Percentiles rank a stretch among this genome's conserved stretches.
Conservation (phyloP, 1,284 basidiomycete genomes). For the Cutaneotrichosporon daszewskae region DNA sequence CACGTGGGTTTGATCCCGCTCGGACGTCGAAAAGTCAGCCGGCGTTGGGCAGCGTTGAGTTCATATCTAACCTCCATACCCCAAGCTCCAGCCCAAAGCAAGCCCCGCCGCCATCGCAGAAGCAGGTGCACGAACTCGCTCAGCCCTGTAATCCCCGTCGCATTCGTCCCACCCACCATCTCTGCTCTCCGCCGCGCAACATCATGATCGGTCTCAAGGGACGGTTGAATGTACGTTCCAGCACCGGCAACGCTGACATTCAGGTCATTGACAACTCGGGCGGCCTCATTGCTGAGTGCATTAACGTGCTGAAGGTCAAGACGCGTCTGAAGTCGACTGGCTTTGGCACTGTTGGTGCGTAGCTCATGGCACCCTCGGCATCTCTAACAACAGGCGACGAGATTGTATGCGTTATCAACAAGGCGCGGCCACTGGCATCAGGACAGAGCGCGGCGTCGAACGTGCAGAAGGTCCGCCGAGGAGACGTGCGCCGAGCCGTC, state of each 20-base stretch:
- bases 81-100: no score
- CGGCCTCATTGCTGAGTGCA: constrained; percentile 88
- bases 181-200: not conserved
- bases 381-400: constrained; percentile 69
- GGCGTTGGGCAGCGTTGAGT: no score
- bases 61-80: no score
- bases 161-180: no score
- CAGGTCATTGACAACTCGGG: constrained; percentile 99
- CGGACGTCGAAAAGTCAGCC: no score
- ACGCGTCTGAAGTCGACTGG: constrained; percentile 56
- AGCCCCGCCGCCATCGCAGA: no score
- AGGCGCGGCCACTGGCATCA: constrained; percentile 74
- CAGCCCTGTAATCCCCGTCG: no score
- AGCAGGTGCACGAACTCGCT: no score
- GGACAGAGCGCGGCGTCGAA: constrained; percentile 47
- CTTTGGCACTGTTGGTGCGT: constrained; percentile 59
- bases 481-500: constrained; percentile 90
- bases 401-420: constrained; percentile 92
- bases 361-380: not conserved
- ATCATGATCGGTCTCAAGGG: constrained; percentile 88
- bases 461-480: constrained; percentile 69
- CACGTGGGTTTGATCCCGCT: no score
- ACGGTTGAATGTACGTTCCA: constrained; percentile 65
- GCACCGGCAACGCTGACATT: not conserved
- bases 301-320: constrained; percentile 95